These are phyloP conservation scores for Huiozyma sinensis DNA, from an alignment of 805 yeast species.

Conservation along the genomic window DNA sequence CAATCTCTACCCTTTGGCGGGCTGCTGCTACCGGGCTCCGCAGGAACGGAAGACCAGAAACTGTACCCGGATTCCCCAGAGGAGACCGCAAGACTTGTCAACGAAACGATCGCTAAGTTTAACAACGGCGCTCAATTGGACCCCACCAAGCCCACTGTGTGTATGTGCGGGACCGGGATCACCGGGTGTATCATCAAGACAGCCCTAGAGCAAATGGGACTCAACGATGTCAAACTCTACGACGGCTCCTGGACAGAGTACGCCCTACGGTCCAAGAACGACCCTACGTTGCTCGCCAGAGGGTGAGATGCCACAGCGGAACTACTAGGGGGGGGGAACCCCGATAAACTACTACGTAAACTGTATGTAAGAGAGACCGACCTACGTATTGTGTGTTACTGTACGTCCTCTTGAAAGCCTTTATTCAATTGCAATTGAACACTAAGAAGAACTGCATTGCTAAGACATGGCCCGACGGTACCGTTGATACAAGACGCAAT, in stretches of 20 bases:
- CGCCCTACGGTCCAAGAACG: conserved; percentile 16
- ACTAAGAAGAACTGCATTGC: not conserved
- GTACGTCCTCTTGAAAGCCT: no score
- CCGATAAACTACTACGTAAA: no score
- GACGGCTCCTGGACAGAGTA: conserved; percentile 77
- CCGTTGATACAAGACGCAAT: no score
- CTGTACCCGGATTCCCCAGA: conserved; percentile 33
- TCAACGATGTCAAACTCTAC: conserved; percentile 43
- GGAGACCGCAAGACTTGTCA: conserved; percentile 32
- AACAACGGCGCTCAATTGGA: not conserved
- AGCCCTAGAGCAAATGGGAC: conserved; percentile 53
- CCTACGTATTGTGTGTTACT: no score
- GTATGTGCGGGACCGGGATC: conserved; percentile 92
- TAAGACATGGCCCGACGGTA: not conserved
- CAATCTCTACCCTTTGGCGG: conserved; percentile 63
- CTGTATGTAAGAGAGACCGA: no score
- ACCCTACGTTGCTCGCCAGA: conserved; percentile 13
- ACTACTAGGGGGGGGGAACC: no score
- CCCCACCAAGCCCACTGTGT: not conserved
- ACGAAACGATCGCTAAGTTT: conserved; percentile 33
- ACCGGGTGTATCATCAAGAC: conserved; percentile 80
- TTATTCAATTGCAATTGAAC: not conserved
- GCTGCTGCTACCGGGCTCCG: conserved; percentile 34
- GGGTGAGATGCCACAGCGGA: conserved; percentile 2
- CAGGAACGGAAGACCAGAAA: conserved; percentile 27